Conservation (phyloP, 2,329 filamentous ascomycete genomes). For the Verticillium klebahnii region DNA sequence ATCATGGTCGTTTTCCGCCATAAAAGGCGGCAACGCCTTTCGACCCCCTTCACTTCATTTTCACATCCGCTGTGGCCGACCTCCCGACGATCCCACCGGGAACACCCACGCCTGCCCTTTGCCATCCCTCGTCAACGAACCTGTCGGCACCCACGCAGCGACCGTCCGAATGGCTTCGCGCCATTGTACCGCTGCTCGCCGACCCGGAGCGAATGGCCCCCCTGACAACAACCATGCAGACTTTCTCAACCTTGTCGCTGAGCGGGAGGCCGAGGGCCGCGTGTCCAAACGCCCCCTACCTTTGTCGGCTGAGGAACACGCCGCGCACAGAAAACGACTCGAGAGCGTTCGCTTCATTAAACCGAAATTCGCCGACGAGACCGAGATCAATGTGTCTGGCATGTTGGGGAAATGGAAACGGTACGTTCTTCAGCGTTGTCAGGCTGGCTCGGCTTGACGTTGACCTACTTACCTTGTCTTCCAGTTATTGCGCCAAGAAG, state of each 20-base stretch:
- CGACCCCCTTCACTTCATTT: background rate
- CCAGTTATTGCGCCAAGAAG: slow-evolving; percentile 13
- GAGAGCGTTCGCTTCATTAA: slow-evolving; percentile 14
- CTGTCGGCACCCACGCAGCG: background rate
- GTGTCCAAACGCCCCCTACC: slow-evolving; percentile 4
- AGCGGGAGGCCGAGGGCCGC: slow-evolving; percentile 1
- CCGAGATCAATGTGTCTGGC: slow-evolving; percentile 16
- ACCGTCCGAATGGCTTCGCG: background rate
- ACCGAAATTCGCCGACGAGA: slow-evolving; percentile 15
- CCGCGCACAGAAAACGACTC: slow-evolving; percentile 12
- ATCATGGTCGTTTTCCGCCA: background rate
- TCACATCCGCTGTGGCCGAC: background rate
- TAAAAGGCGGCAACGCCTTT: slow-evolving; percentile 3
- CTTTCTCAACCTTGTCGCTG: slow-evolving; percentile 8
- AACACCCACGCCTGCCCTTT: background rate
- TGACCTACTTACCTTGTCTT: background rate
- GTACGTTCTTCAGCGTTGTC: slow-evolving; percentile 7
- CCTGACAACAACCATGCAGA: slow-evolving; percentile 3
- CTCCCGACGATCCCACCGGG: background rate
- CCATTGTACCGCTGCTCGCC: background rate
- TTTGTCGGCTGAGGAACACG: slow-evolving; percentile 15
- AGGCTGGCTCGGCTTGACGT: background rate
- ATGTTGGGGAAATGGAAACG: slow-evolving; percentile 17
- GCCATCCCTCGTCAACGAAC: background rate
- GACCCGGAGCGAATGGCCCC: background rate